Conservation (phyloP, 192 early-diverging fungal species). For the Funneliformis geosporum region DNA sequence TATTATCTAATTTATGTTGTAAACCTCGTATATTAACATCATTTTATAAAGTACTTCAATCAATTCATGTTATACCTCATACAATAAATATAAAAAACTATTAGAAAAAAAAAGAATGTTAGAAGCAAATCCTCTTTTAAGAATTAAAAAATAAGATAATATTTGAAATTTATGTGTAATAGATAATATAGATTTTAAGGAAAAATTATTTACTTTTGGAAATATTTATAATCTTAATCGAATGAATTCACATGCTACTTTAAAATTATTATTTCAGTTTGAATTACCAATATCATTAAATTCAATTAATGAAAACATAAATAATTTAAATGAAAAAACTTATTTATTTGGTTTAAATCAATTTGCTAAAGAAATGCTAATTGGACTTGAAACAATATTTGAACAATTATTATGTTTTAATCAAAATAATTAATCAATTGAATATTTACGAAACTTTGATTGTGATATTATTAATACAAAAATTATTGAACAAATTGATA, state of each 20-base stretch:
- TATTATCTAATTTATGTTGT: not conserved
- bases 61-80: not conserved
- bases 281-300: not conserved
- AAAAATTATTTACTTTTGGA: not conserved
- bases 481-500: not conserved
- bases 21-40: constrained; percentile 4
- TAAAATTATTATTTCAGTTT: constrained; percentile 3
- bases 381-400: too few relatives aligned
- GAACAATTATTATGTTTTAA: too few relatives aligned
- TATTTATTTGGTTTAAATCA: not conserved
- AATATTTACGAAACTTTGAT: not conserved
- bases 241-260: not conserved
- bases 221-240: constrained; percentile 15
- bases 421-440: too few relatives aligned
- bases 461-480: not conserved
- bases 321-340: not conserved
- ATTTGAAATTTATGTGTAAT: constrained; percentile 20
- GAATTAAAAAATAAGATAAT: not conserved
- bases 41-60: not conserved
- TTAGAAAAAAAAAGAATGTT: constrained; percentile 5
- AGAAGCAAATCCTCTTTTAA: not conserved
- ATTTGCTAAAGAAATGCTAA: not conserved
- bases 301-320: not conserved
- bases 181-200: constrained; percentile 21
- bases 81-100: not conserved